Evolutionary conservation across 140 eudicot genomes (phyloP).

Genomic region (Artemisia princeps): DNA sequence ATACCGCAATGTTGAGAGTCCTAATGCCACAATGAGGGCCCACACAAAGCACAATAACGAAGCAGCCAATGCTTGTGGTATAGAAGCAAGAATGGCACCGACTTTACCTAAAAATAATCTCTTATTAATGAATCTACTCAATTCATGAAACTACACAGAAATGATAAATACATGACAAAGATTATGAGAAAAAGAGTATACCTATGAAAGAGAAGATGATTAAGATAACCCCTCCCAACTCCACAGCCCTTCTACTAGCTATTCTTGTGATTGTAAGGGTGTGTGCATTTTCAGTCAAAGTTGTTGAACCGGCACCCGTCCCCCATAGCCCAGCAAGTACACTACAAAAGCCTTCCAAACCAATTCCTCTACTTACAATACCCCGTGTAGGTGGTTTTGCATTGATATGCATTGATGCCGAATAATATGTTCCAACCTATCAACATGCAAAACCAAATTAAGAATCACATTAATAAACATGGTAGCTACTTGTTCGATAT

Average conservation of each 20-base stretch:
- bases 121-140: constrained; percentile 1
- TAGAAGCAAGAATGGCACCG: constrained; percentile 94
- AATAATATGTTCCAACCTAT: constrained; percentile 85
- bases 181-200: constrained; percentile 27
- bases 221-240: constrained; percentile 70
- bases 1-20: constrained; percentile 63
- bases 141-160: not conserved
- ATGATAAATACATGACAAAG: not conserved
- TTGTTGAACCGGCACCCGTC: constrained; percentile 85
- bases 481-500: not conserved
- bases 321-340: constrained; percentile 94
- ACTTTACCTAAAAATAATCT: constrained; percentile 59
- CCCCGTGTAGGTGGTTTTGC: constrained; percentile 81
- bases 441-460: constrained; percentile 19
- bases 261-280: constrained; percentile 64
- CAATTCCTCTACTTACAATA: constrained; percentile 89
- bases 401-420: constrained; percentile 49
- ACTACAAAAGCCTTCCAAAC: constrained; percentile 94
- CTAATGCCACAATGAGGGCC: constrained; percentile 70
- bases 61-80: constrained; percentile 93
- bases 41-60: constrained; percentile 77
- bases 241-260: constrained; percentile 68
- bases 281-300: constrained; percentile 78
- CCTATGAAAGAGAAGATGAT: constrained; percentile 81
- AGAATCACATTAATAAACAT: constrained; percentile 7